These are phyloP conservation scores for Piper betle DNA, from an alignment of 164 flowering plant species.

Conservation along the genomic window DNA sequence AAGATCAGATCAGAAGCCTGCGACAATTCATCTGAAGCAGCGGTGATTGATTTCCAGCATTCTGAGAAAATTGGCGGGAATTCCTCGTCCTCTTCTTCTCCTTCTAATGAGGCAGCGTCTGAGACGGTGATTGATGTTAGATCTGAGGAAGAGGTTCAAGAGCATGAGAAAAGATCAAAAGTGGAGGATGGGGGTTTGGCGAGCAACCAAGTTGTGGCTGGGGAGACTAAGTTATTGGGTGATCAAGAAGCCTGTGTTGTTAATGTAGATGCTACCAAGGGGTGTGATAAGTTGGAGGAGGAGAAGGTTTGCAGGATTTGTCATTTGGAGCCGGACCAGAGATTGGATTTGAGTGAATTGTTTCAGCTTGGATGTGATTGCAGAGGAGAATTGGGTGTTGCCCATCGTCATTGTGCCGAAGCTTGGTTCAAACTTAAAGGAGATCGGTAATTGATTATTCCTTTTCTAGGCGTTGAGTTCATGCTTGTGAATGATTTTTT, in stretches of 20 bases:
- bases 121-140: constrained; percentile 6
- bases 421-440: constrained; percentile 88
- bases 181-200: neutral
- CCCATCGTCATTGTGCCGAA: constrained; percentile 72
- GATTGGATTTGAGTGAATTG: constrained; percentile 27
- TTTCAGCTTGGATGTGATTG: constrained; percentile 77
- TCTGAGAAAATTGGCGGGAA: constrained; percentile 2
- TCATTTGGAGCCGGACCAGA: constrained; percentile 48
- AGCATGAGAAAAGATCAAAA: neutral
- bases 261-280: constrained; percentile 18
- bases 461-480: neutral
- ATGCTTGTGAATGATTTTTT: neutral
- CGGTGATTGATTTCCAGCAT: no score
- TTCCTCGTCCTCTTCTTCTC: neutral
- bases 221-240: constrained; percentile 9
- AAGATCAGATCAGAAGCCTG: no score
- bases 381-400: constrained; percentile 67
- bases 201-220: constrained; percentile 3
- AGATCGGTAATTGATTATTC: constrained; percentile 43
- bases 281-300: constrained; percentile 15
- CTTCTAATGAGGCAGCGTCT: neutral
- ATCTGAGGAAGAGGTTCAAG: neutral
- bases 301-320: constrained; percentile 75
- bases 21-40: no score
- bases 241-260: constrained; percentile 21